Evolutionary conservation across 2,329 filamentous ascomycete species (phyloP), one percentile per base, ranked within the genome.

Genomic region (Monilinia fructigena): DNA sequence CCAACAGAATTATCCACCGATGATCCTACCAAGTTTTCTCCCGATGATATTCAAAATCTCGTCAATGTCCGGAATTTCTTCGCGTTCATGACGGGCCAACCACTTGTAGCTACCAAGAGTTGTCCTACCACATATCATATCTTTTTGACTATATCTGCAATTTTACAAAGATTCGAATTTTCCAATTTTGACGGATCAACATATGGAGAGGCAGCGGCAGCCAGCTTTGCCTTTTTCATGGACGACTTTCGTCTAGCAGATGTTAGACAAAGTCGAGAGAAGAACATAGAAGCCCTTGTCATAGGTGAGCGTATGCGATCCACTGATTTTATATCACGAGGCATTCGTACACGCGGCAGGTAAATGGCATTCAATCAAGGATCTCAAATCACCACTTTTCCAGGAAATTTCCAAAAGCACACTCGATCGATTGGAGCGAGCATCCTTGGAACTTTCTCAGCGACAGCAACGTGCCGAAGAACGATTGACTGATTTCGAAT

Each of bases 301-400:
- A 81, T 99, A 14, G 93, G 91, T 66, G 94, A 99, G 79, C 86
- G 86, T 48, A 91, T 98, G 87, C 88, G 89, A 67, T 96, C 86
- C 58, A 86, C 89, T 73, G 84, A 88, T 10, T 10, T 83, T 99
- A 2, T 98, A 96, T 78, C 92, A 91, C 67, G 93, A 97, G 77
- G 92, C 92, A 0, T 98, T 97, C 74, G 88, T 93, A 6, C 95
- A 98, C 77, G 92, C 89, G 0, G 92, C 91, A 12, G 95, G 94
- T 60, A 96, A 95, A 77, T 92, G 94, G 67, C 85, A 91, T 26
- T 83, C 92, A 42, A 86, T 93, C 67, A 83, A 87, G 65, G 81
- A 84, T 2, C 79, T 93, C 56, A 85, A 87, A 54, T 88, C 86
- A 60, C 85, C 87, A 0, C 85, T 95, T 58, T 93, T 87, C 76